Evolutionary conservation across 305 asterid species (phyloP), one percentile per base, ranked within the genome.

Genomic region (Lippia alba): DNA sequence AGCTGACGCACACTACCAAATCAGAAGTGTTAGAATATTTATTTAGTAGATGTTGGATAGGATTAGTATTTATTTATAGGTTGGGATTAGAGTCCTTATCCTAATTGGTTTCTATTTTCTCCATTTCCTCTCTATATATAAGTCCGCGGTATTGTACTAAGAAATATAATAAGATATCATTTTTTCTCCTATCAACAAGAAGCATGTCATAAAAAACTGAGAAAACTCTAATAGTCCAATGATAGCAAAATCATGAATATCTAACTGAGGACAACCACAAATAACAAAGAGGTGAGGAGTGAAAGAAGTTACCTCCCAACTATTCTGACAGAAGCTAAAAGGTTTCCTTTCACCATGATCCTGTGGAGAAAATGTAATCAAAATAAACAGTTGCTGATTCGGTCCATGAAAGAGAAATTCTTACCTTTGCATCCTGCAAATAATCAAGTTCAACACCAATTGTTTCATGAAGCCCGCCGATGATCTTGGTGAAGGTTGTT

Each of bases 311-410:
- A 90, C 96, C 93, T 91, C 77, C 97, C 99, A 65, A 89, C 83
- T 56, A 94, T 61, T 76, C 99, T 83, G 65, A 94, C 96, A 24
- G 96, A 90, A 32, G 97, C 99, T 76, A 94, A 82, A 69, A 94
- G 94, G 83, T 91, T 85, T 91, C 74, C 80, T 88, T 73, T 81
- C 81, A 50, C 86, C 91, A 68, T 94, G 99, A 56, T 89, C 96
- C 96, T 90, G 79, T 67, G 66, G 63, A 76, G 70, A 81, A 78
- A 72, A 77, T 57, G 44, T 41, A 53, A 41, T 56, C n/a, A 36
- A 58, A 64, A 75, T 74, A 55, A 68, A 66, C 40, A 72, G 48
- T 6, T 44, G 64, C 17, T 30, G 61, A 64, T 75, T 76, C 55
- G 54, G 50, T 63, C 57, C 51, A 72, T 39, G 49, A 72, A 64